Conservation (phyloP, 495 filamentous ascomycete genomes). For the Aspergillus bertholletiae region DNA sequence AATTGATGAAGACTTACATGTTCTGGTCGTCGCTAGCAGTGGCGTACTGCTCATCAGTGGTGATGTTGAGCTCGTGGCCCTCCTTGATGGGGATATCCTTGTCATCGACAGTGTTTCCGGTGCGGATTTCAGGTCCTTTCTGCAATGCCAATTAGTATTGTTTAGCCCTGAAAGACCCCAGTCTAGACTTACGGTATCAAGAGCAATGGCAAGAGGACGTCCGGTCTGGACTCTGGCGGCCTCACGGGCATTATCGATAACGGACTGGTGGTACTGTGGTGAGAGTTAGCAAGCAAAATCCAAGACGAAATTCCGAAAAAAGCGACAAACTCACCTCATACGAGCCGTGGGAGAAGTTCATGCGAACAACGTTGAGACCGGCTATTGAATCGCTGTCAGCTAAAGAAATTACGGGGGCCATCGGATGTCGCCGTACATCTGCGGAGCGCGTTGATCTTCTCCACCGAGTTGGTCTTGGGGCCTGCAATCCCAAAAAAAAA, state of each 20-base stretch:
- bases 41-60: constrained; percentile 94
- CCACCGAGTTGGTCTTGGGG: constrained; percentile 96
- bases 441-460: constrained; percentile 92
- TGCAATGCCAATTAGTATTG: constrained; percentile 22
- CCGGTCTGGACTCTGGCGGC: constrained; percentile 73
- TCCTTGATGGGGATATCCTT: constrained; percentile 81
- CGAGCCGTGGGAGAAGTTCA: constrained; percentile 99
- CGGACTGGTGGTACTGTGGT: constrained; percentile 78
- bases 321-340: constrained; percentile 63
- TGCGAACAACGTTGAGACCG: constrained; percentile 95
- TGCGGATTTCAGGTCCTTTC: constrained; percentile 98
- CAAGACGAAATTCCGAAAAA: neutral
- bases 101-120: constrained; percentile 84
- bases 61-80: constrained; percentile 85
- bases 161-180: neutral
- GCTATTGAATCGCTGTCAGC: constrained; percentile 41
- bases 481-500: constrained; percentile 41
- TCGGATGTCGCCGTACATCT: constrained; percentile 42
- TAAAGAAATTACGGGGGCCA: neutral
- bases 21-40: constrained; percentile 79
- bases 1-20: constrained; percentile 62
- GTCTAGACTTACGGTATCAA: constrained; percentile 68
- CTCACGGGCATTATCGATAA: constrained; percentile 88
- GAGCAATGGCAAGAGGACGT: constrained; percentile 90
- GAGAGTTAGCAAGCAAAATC: neutral